Conservation (phyloP, 192 early-diverging fungal genomes). For the Gryganskiella cystojenkinii region DNA sequence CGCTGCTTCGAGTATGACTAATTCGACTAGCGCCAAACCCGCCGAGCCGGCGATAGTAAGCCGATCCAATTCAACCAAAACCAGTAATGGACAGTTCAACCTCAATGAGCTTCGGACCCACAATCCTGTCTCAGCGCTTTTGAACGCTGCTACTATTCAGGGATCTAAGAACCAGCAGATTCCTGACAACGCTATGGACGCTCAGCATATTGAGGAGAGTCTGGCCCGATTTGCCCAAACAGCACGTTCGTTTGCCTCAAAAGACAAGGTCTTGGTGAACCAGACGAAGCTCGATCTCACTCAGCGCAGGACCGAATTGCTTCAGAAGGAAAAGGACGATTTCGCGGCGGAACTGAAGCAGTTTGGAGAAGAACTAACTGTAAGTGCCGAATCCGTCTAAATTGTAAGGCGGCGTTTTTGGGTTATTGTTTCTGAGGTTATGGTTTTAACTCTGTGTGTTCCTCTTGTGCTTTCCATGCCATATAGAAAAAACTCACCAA, state of each 20-base stretch:
- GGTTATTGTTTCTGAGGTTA: too few species aligned
- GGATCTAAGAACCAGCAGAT: constrained; percentile 52
- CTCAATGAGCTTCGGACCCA: constrained; percentile 60
- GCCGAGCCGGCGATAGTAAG: constrained; percentile 17
- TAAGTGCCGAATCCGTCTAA: constrained; percentile 1
- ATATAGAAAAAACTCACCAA: constrained; percentile 65
- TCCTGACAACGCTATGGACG: constrained; percentile 60
- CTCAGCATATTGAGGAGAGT: constrained; percentile 45
- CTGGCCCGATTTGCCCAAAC: constrained; percentile 65
- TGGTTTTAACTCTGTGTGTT: neutral
- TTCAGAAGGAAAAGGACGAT: constrained; percentile 78
- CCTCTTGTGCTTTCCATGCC: neutral
- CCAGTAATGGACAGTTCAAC: constrained; percentile 53
- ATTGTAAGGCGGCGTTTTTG: neutral
- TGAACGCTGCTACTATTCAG: constrained; percentile 44
- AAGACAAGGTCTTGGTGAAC: constrained; percentile 82
- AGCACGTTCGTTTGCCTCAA: constrained; percentile 73
- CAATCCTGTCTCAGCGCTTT: constrained; percentile 54
- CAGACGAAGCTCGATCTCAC: constrained; percentile 65
- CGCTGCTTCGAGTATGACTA: neutral
- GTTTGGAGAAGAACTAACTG: constrained; percentile 80
- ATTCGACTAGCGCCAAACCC: neutral
- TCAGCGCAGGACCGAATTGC: constrained; percentile 28
- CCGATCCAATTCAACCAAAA: constrained; percentile 31
- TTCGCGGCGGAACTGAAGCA: constrained; percentile 83